These are phyloP conservation scores for Pseudogymnoascus sp. DNA, from an alignment of 2,329 filamentous ascomycete genomes.

Conservation along the genomic window DNA sequence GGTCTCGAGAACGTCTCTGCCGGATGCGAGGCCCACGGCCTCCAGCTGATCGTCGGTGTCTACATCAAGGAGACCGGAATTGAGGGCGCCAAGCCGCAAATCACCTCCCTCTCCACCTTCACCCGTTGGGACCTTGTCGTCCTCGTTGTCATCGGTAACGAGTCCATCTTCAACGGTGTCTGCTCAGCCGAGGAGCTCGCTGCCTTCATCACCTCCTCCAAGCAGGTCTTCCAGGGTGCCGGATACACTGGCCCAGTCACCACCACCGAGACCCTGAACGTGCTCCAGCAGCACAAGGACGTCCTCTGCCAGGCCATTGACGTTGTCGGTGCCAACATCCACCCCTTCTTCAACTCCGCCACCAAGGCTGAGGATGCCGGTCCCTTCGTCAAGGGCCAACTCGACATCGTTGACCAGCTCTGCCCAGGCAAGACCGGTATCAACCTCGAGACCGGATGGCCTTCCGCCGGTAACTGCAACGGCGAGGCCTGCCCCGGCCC, in stretches of 20 bases:
- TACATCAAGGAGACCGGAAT: slow-evolving; percentile 61
- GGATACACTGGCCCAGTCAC: slow-evolving; percentile 70
- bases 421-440: slow-evolving; percentile 66
- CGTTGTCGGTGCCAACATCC: slow-evolving; percentile 75
- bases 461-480: slow-evolving; percentile 59
- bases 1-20: slow-evolving; percentile 66
- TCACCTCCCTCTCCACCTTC: slow-evolving; percentile 64
- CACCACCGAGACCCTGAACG: slow-evolving; percentile 76
- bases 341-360: slow-evolving; percentile 84
- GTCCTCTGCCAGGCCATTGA: slow-evolving; percentile 67
- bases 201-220: slow-evolving; percentile 59
- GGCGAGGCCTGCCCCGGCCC: slow-evolving; percentile 61
- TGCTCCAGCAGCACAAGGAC: slow-evolving; percentile 56
- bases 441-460: slow-evolving; percentile 91
- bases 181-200: slow-evolving; percentile 56
- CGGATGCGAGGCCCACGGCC: slow-evolving; percentile 54
- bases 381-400: slow-evolving; percentile 64
- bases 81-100: slow-evolving; percentile 55
- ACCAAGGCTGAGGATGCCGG: slow-evolving; percentile 59
- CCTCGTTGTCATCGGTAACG: slow-evolving; percentile 82
- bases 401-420: slow-evolving; percentile 58
- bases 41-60: slow-evolving; percentile 80
- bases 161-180: slow-evolving; percentile 71
- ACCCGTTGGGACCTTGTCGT: slow-evolving; percentile 66
- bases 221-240: slow-evolving; percentile 48